These are phyloP conservation scores for Chrysophaeum taylorii DNA, from an alignment of 352 stramenopile genomes.

Conservation along the genomic window DNA sequence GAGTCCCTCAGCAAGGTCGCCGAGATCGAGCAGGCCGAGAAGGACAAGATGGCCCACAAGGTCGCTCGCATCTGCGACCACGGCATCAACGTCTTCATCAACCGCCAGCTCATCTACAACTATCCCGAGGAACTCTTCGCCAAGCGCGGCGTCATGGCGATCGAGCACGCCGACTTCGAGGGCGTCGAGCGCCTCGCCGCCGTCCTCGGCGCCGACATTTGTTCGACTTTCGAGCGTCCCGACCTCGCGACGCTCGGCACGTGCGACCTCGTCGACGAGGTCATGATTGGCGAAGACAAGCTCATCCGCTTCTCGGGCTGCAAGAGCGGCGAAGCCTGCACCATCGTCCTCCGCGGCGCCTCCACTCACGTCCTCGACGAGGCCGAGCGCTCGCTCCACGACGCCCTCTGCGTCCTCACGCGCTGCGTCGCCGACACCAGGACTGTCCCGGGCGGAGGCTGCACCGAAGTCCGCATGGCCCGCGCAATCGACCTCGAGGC, in stretches of 20 bases:
- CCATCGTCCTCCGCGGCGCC: conserved; percentile 81
- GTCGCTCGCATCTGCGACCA: conserved; percentile 93
- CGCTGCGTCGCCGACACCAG: conserved; percentile 92
- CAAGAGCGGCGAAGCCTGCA: conserved; percentile 85
- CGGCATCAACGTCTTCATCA: conserved; percentile 98
- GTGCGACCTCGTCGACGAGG: conserved; percentile 84
- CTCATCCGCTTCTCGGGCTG: conserved; percentile 91
- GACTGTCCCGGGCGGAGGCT: conserved; percentile 90
- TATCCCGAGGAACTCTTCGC: conserved; percentile 95
- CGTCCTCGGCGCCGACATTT: conserved; percentile 60
- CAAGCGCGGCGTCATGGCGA: conserved; percentile 93
- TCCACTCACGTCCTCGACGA: conserved; percentile 93
- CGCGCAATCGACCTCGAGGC: conserved; percentile 58
- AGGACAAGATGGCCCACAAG: conserved; percentile 96
- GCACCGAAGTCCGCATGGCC: conserved; percentile 75
- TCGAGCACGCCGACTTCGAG: conserved; percentile 99
- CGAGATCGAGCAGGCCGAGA: conserved; percentile 96
- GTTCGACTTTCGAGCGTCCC: conserved; percentile 94
- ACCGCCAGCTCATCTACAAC: conserved; percentile 99
- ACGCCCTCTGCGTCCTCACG: conserved; percentile 90
- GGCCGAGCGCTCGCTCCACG: conserved; percentile 95
- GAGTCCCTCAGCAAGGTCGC: conserved; percentile 97
- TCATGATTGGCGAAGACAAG: conserved; percentile 95
- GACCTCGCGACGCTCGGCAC: conserved; percentile 89
- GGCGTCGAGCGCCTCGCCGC: conserved; percentile 83